Percentiles rank a stretch among this genome's conserved stretches.
These are phyloP conservation scores for Thermothielavioides terrestris DNA, from an alignment of 495 filamentous ascomycete species.

Conservation along the genomic window DNA sequence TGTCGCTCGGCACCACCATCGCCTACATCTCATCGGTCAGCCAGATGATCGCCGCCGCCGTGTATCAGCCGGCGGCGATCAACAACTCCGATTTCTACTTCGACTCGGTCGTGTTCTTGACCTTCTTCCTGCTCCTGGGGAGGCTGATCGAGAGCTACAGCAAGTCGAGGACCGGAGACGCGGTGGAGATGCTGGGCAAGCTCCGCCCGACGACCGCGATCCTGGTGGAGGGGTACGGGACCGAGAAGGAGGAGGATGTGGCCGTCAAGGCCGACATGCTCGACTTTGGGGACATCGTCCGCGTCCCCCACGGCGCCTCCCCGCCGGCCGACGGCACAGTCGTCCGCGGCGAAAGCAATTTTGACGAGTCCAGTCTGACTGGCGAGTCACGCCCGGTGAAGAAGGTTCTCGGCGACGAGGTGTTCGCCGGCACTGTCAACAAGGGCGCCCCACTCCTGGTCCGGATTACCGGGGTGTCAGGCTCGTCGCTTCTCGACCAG, in stretches of 20 bases:
- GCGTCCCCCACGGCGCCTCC: constrained; percentile 68
- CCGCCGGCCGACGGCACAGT: constrained; percentile 79
- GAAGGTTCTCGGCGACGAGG: constrained; percentile 61
- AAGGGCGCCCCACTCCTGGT: constrained; percentile 61
- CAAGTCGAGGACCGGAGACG: constrained; percentile 86
- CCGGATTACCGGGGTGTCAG: constrained; percentile 58
- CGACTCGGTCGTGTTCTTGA: constrained; percentile 89
- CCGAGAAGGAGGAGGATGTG: constrained; percentile 24
- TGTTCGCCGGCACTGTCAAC: constrained; percentile 85
- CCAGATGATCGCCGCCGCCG: constrained; percentile 63
- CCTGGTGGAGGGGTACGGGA: constrained; percentile 44
- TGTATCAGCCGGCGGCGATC: constrained; percentile 21
- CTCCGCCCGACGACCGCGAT: constrained; percentile 73
- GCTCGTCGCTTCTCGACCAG: constrained; percentile 83
- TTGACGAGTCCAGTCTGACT: constrained; percentile 86
- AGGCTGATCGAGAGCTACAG: constrained; percentile 83
- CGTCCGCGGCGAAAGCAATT: constrained; percentile 54
- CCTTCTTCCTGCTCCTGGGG: constrained; percentile 76
- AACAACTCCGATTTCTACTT: constrained; percentile 67
- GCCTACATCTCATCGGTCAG: constrained; percentile 81
- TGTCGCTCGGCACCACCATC: constrained; percentile 80
- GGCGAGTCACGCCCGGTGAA: constrained; percentile 74
- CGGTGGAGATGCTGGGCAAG: constrained; percentile 68
- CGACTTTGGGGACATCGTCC: constrained; percentile 74
- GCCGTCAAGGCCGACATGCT: constrained; percentile 61